Base-by-base conservation (phyloP, 2,329 filamentous ascomycete genomes). In the Ceratocystis papillata region DNA sequence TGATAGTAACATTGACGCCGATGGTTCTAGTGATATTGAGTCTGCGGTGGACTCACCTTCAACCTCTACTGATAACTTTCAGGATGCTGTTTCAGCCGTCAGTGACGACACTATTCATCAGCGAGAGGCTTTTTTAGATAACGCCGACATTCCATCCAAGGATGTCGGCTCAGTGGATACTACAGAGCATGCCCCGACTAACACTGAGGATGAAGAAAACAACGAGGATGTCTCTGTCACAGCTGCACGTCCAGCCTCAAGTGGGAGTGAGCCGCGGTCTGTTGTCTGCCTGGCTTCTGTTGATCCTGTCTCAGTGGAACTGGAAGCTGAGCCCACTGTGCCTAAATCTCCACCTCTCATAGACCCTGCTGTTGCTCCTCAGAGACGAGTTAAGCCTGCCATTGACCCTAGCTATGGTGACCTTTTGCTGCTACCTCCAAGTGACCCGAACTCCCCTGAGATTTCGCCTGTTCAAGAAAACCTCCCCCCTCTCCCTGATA, bases 71-170 rank as follows among this genome's bases (percentile, higher is more conserved):
- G 64, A 66, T n/a, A 5, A 46, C 46, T 60, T 65, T 25, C 33
- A 55, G 1, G 50, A 65, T 20, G 50, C 57, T 15, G 53, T 41
- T 37, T 57, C 50, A 30, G 33, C 8, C n/a, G 15, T 22, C 28
- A 37, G 50, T 8, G 22, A 5, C 50, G 28, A 46, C 12, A 33
- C 22, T 37, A n/a, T 17, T 41, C 28, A 69, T 53, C 68, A 69
- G 69, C 76, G 77, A 74, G 75, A 80, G 77, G 83, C 83, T 86
- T 86, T 87, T 86, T 86, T 86, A 86, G 84, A 76, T 86, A 83
- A 82, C 80, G 82, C 84, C 83, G 83, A 78, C 81, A 86, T 80
- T 80, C 79, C 81, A 83, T 83, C 83, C 83, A 82, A 81, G 79
- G 83, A 83, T 86, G 84, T 78, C 83, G 84, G 84, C 81, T 50